phyloP scores from a whole-genome alignment of 164 flowering plant species.

The Sedum album region DNA sequence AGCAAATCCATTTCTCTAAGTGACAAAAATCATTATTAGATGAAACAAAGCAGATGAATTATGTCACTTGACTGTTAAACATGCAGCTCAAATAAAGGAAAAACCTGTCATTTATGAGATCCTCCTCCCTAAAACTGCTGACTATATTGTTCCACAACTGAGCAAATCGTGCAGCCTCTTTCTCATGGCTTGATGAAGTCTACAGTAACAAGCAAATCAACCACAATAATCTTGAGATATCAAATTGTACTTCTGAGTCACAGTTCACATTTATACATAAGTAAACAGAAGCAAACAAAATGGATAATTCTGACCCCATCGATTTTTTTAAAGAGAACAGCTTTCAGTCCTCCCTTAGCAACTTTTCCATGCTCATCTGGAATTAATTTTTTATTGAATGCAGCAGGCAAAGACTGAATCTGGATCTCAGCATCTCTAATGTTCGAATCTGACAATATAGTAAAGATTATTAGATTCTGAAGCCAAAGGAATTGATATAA shows the following conservation, averaged over 20 bases:
- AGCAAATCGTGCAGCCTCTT: conserved; percentile 82
- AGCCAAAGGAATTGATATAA: background rate
- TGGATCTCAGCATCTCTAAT: conserved; percentile 84
- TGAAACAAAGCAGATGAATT: too few species aligned
- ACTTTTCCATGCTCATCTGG: conserved; percentile 56
- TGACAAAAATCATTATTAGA: background rate
- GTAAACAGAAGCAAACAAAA: background rate
- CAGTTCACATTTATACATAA: background rate
- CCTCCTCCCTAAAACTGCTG: conserved; percentile 85
- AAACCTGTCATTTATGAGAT: conserved; percentile 80
- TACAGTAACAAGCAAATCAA: conserved; percentile 16
- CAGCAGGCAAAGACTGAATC: conserved; percentile 84
- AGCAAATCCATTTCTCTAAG: conserved; percentile 84
- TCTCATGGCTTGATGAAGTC: conserved; percentile 46
- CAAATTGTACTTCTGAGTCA: background rate
- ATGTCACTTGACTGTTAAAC: too few species aligned
- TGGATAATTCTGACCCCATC: conserved; percentile 28
- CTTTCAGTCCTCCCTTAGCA: conserved; percentile 60
- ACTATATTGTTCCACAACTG: conserved; percentile 92
- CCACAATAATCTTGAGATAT: background rate
- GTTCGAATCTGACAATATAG: conserved; percentile 67
- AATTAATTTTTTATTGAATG: conserved; percentile 71
- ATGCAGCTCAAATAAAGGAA: background rate
- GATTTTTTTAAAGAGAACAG: conserved; percentile 58
- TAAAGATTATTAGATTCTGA: background rate